phyloP scores from a whole-genome alignment of 352 stramenopile species.

The Phytophthora fragariae region DNA sequence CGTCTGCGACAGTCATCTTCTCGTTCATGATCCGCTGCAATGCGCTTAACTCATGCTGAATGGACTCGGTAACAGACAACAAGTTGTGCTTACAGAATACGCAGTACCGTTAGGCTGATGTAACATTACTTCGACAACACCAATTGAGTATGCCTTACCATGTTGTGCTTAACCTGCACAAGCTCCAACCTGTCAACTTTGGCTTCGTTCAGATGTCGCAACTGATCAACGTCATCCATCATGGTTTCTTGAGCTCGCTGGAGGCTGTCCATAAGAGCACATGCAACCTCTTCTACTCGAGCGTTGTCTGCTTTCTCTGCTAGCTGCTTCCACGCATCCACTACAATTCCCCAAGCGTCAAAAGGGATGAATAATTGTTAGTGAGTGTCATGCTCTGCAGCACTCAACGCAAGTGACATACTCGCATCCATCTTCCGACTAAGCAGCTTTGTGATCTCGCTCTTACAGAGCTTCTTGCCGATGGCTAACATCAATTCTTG shows the following conservation, averaged over 20 bases:
- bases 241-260: constrained; percentile 37
- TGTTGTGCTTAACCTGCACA: constrained; percentile 51
- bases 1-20: constrained; percentile 49
- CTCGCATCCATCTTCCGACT: constrained; percentile 51
- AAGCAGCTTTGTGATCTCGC: constrained; percentile 46
- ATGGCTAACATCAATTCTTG: constrained; percentile 35
- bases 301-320: constrained; percentile 43
- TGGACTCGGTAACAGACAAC: constrained; percentile 52
- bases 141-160: constrained; percentile 32
- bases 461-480: constrained; percentile 37
- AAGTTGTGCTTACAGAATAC: constrained; percentile 42
- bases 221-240: constrained; percentile 33
- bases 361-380: neutral
- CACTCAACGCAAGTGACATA: constrained; percentile 21
- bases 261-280: constrained; percentile 38
- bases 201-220: constrained; percentile 19
- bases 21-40: constrained; percentile 37
- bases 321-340: constrained; percentile 50
- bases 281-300: constrained; percentile 41
- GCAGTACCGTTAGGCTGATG: neutral
- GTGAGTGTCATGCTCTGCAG: neutral
- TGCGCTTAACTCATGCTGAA: constrained; percentile 46
- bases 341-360: constrained; percentile 19
- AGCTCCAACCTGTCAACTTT: constrained; percentile 40
- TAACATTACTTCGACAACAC: neutral